These are phyloP conservation scores for Abrus precatorius DNA, from an alignment of 306 rosid species.

Conservation along the genomic window DNA sequence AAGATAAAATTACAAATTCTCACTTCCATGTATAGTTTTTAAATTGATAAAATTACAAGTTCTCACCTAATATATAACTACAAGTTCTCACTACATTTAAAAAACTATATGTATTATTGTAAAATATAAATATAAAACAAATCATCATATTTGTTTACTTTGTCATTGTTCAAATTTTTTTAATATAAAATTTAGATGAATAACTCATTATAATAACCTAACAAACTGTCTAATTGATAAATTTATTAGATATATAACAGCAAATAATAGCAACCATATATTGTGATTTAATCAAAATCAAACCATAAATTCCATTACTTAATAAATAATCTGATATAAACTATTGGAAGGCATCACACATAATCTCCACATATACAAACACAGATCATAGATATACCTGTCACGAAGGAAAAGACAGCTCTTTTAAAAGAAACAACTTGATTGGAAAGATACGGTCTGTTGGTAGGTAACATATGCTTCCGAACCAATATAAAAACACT, in stretches of 20 bases:
- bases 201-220: too few species aligned
- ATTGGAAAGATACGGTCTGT: constrained; percentile 5
- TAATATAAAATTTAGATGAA: too few species aligned
- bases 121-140: too few species aligned
- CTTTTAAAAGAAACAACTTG: not conserved
- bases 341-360: not conserved
- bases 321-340: not conserved
- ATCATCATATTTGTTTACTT: too few species aligned
- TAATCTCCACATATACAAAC: not conserved
- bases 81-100: too few species aligned
- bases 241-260: not conserved
- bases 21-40: too few species aligned
- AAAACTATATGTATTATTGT: too few species aligned
- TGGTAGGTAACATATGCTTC: constrained; percentile 19
- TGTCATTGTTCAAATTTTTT: too few species aligned
- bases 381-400: not conserved
- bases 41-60: too few species aligned
- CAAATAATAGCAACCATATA: not conserved
- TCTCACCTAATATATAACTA: too few species aligned
- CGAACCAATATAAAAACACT: not conserved
- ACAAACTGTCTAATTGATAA: not conserved
- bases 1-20: too few species aligned
- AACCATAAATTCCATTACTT: not conserved
- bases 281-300: not conserved
- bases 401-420: not conserved